Evolutionary conservation across 2,329 filamentous ascomycete genomes (phyloP).

Genomic region (Diaporthe batatas): DNA sequence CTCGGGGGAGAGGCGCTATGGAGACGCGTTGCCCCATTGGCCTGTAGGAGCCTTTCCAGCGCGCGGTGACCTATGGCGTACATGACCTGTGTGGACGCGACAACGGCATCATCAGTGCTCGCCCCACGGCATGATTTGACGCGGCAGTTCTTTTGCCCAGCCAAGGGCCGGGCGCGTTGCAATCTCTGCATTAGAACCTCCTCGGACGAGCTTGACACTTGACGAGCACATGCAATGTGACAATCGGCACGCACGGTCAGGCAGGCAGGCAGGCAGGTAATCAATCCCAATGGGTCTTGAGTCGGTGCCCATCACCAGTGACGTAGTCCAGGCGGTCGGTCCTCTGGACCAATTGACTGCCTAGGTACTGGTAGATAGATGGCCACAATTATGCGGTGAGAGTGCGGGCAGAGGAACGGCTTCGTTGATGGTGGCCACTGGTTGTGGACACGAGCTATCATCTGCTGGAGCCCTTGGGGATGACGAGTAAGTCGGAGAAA

Average conservation of each 20-base stretch:
- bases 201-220: conserved; percentile 24
- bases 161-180: conserved; percentile 20
- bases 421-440: not conserved
- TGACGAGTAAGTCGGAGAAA: conserved; percentile 19
- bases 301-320: conserved; percentile 18
- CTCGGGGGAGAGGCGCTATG: conserved; percentile 10
- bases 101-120: conserved; percentile 17
- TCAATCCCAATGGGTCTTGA: conserved; percentile 21
- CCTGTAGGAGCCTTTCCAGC: conserved; percentile 11
- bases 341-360: conserved; percentile 3
- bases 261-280: conserved; percentile 19
- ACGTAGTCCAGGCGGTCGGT: conserved; percentile 31
- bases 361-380: too few relatives aligned
- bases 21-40: conserved; percentile 33
- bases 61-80: conserved; percentile 10
- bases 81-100: conserved; percentile 26
- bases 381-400: conserved; percentile 23
- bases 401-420: conserved; percentile 1
- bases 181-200: conserved; percentile 17
- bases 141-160: conserved; percentile 23
- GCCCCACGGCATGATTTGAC: conserved; percentile 18
- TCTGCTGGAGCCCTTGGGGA: conserved; percentile 10
- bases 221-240: conserved; percentile 29
- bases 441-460: conserved; percentile 1
- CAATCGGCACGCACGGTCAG: conserved; percentile 23